Percentiles rank a stretch among this genome's conserved stretches.
Conservation (phyloP, 176 grass and related monocot genomes). For the Rhynchospora pubera region DNA sequence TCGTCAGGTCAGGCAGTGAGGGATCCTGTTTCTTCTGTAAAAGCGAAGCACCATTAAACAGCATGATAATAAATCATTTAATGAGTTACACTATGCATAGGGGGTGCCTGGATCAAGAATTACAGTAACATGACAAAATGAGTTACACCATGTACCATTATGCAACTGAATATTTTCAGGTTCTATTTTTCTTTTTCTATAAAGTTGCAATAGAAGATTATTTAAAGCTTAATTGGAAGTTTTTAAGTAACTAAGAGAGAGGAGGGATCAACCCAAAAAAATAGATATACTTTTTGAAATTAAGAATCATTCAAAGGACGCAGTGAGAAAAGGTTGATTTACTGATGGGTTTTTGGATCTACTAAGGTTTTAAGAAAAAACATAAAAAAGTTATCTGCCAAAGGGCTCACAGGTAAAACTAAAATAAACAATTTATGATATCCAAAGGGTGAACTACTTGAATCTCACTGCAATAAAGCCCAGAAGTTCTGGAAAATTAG, state of each 20-base stretch:
- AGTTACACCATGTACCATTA: not conserved
- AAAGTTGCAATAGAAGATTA: not conserved
- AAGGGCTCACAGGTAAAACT: not conserved
- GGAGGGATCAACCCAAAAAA: not conserved
- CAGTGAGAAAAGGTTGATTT: too few species aligned
- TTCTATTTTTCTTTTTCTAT: not conserved
- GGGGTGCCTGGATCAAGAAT: not conserved
- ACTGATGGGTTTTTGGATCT: too few species aligned
- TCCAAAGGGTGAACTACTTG: not conserved
- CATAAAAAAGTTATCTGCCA: not conserved
- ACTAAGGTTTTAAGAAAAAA: too few species aligned
- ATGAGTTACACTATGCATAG: not conserved
- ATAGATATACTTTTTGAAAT: not conserved
- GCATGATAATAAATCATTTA: not conserved
- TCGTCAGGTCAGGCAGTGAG: slow-evolving; percentile 43
- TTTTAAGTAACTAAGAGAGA: not conserved
- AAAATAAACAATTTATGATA: not conserved
- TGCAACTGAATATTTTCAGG: not conserved
- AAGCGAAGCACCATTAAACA: slow-evolving; percentile 23
- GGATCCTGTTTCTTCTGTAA: slow-evolving; percentile 53
- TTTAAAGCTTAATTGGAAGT: not conserved
- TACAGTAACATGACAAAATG: not conserved
- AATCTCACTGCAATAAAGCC: not conserved
- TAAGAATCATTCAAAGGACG: not conserved
- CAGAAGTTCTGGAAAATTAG: too few species aligned